Conservation (phyloP, 1,284 basidiomycete genomes). For the Prillingera fragicola region DNA sequence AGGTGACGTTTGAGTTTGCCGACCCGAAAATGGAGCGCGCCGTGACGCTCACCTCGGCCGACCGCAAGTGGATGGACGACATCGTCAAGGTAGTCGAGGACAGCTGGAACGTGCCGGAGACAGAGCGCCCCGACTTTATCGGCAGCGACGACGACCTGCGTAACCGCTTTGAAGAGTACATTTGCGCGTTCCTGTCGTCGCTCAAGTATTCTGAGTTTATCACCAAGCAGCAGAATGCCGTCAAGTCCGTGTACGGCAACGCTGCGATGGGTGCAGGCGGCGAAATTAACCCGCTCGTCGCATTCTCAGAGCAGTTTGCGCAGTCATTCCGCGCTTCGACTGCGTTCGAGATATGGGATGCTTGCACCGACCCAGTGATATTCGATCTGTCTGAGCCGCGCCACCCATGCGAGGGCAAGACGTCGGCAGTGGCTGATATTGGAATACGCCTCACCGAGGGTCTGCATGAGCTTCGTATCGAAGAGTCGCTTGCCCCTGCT, state of each 20-base stretch:
- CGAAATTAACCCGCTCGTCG: conserved; percentile 51
- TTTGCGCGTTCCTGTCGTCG: conserved; percentile 53
- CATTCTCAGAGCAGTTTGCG: conserved; percentile 80
- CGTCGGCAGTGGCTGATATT: conserved; percentile 80
- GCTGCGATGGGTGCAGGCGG: not conserved
- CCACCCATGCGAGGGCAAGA: conserved; percentile 82
- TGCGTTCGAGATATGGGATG: conserved; percentile 80
- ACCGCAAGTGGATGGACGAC: conserved; percentile 92
- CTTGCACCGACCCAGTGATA: conserved; percentile 75
- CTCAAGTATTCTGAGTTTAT: conserved; percentile 81
- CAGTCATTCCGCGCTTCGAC: conserved; percentile 74
- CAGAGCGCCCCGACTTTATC: conserved; percentile 56
- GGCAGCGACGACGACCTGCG: conserved; percentile 90
- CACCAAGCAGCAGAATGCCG: not conserved
- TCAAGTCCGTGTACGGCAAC: too few species aligned
- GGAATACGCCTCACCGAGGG: conserved; percentile 78
- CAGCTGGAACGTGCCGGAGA: conserved; percentile 56
- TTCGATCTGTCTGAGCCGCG: conserved; percentile 89
- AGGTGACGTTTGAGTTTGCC: conserved; percentile 73
- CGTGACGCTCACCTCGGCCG: conserved; percentile 78
- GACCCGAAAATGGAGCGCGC: conserved; percentile 73
- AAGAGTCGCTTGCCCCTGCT: conserved; percentile 81
- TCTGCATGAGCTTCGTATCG: conserved; percentile 80
- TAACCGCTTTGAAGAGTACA: conserved; percentile 61
- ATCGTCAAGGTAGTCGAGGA: conserved; percentile 74